phyloP scores from a whole-genome alignment of 1,139 yeast species.

The Saccharomycopsis hybrid region DNA sequence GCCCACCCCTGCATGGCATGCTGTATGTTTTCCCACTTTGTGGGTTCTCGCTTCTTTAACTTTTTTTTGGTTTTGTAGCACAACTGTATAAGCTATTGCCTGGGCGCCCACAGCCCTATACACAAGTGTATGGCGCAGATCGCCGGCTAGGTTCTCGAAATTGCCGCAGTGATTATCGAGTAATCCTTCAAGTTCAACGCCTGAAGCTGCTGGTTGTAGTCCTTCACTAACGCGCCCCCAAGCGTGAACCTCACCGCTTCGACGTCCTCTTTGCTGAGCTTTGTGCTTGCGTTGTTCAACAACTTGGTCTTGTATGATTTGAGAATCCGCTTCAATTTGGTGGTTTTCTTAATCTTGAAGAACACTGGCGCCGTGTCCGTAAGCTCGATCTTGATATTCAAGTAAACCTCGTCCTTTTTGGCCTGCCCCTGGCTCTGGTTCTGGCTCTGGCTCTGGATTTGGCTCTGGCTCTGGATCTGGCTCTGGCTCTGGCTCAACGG shows the following conservation, averaged over 20 bases:
- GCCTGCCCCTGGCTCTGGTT: too few relatives aligned
- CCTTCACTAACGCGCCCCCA: constrained; percentile 3
- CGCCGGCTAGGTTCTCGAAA: too few relatives aligned
- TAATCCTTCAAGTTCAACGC: constrained; percentile 9
- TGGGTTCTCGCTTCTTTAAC: too few relatives aligned
- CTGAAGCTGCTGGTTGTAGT: constrained; percentile 12
- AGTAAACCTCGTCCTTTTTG: constrained; percentile 1
- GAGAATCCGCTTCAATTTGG: constrained; percentile 18
- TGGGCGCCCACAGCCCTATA: too few relatives aligned
- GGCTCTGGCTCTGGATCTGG: too few relatives aligned
- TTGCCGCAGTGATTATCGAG: constrained; percentile 11
- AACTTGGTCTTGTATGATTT: constrained; percentile 16
- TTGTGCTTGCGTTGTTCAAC: background rate
- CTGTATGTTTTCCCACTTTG: too few relatives aligned
- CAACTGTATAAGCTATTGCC: too few relatives aligned
- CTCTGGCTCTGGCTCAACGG: too few relatives aligned
- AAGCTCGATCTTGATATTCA: constrained; percentile 19
- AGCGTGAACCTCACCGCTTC: constrained; percentile 8
- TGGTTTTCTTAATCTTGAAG: constrained; percentile 18
- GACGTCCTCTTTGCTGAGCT: constrained; percentile 4
- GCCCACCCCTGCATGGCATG: too few relatives aligned
- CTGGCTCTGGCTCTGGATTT: too few relatives aligned
- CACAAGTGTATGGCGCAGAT: too few relatives aligned
- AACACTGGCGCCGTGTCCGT: constrained; percentile 7
- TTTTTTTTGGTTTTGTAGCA: too few relatives aligned